A percentile compares a stretch with the other conserved stretches of the same genome.
Conservation (phyloP, 202 grass and related monocot genomes). For the Brachypodium distachyon region DNA sequence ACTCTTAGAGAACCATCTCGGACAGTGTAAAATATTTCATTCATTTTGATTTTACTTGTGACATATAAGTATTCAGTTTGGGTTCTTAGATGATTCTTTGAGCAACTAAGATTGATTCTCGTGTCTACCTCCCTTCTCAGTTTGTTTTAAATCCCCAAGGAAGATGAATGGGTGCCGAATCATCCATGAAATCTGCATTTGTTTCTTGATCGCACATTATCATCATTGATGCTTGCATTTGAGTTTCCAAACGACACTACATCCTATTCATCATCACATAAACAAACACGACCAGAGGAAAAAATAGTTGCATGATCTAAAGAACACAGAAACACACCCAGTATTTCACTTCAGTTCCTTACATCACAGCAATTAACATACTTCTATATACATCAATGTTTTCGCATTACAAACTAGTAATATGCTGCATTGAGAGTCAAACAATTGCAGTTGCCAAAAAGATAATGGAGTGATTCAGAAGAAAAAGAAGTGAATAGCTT, state of each 20-base stretch:
- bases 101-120: not conserved
- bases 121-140: not conserved
- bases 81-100: not conserved
- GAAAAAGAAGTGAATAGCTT: not conserved
- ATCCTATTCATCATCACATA: not conserved
- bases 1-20: slow-evolving; percentile 51
- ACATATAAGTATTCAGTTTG: slow-evolving; percentile 6
- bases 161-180: slow-evolving; percentile 1
- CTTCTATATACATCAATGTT: not conserved
- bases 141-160: slow-evolving; percentile 2
- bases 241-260: not conserved
- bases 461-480: not conserved
- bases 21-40: slow-evolving; percentile 35
- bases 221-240: slow-evolving; percentile 20
- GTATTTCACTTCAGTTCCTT: not conserved
- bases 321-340: not conserved
- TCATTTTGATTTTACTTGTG: not conserved
- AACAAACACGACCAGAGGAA: not conserved
- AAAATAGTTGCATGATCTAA: not conserved
- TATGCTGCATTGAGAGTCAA: too few relatives aligned
- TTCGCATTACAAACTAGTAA: not conserved
- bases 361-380: too few relatives aligned
- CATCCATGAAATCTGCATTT: slow-evolving; percentile 12
- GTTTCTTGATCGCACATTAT: not conserved
- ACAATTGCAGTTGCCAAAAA: not conserved